Percentiles rank a stretch among this genome's conserved stretches.
These are phyloP conservation scores for Fusarium stilboides DNA, from an alignment of 2,329 filamentous ascomycete genomes.

Conservation along the genomic window DNA sequence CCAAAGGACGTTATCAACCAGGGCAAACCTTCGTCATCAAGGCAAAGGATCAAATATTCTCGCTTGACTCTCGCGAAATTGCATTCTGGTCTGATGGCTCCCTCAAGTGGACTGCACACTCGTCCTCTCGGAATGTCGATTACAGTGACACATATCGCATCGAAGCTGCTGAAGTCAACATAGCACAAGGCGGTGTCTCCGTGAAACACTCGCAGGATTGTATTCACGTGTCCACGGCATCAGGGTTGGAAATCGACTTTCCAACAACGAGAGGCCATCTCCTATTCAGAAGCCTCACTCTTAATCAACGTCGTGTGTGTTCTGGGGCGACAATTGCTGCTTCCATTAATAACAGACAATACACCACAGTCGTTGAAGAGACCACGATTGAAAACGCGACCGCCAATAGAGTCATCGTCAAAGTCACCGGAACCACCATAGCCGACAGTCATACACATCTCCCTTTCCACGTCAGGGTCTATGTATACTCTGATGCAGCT, in stretches of 20 bases:
- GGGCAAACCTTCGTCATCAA: slow-evolving; percentile 34
- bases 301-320: slow-evolving; percentile 5
- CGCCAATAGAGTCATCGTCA: slow-evolving; percentile 26
- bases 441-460: slow-evolving; percentile 21
- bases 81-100: slow-evolving; percentile 69
- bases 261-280: background rate
- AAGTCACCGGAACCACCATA: slow-evolving; percentile 20
- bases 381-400: slow-evolving; percentile 28
- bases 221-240: slow-evolving; percentile 9
- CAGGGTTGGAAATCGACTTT: slow-evolving; percentile 24
- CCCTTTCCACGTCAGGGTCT: slow-evolving; percentile 56
- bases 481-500: slow-evolving; percentile 70
- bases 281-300: slow-evolving; percentile 20
- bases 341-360: slow-evolving; percentile 31
- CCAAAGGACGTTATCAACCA: slow-evolving; percentile 27
- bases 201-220: background rate
- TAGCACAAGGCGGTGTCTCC: background rate
- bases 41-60: slow-evolving; percentile 5
- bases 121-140: slow-evolving; percentile 60
- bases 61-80: slow-evolving; percentile 36
- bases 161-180: slow-evolving; percentile 24
- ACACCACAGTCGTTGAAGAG: slow-evolving; percentile 18
- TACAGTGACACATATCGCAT: slow-evolving; percentile 60
- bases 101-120: slow-evolving; percentile 73
- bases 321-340: slow-evolving; percentile 33